Evolutionary conservation across 2,329 filamentous ascomycete species (phyloP).

Genomic region (Zarea fungicola): DNA sequence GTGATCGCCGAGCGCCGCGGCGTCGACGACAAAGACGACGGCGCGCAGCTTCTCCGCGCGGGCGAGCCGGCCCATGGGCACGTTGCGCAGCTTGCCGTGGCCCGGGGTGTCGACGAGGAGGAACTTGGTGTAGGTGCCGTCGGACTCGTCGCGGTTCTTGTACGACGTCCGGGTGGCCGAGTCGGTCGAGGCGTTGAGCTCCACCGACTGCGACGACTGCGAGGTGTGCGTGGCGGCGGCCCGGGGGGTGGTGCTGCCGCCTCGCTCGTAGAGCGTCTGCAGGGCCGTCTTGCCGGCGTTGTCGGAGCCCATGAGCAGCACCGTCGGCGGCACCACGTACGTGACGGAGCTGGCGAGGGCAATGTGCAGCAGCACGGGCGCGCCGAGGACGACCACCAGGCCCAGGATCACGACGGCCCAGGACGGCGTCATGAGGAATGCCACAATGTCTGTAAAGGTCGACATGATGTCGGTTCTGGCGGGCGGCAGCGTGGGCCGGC

Average conservation of each 20-base stretch:
- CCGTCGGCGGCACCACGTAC: constrained; percentile 64
- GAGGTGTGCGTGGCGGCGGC: constrained; percentile 50
- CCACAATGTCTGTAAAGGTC: constrained; percentile 36
- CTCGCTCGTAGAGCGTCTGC: constrained; percentile 65
- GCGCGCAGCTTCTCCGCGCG: constrained; percentile 54
- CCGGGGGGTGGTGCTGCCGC: constrained; percentile 30
- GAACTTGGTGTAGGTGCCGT: constrained; percentile 61
- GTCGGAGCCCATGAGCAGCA: constrained; percentile 76
- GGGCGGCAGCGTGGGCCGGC: neutral
- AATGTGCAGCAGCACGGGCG: constrained; percentile 73
- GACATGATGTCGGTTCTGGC: constrained; percentile 29
- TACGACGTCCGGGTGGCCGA: constrained; percentile 39
- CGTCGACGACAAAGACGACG: constrained; percentile 85
- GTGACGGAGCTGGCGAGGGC: constrained; percentile 62
- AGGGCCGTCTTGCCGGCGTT: constrained; percentile 85
- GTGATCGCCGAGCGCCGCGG: constrained; percentile 58
- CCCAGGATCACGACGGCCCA: constrained; percentile 61
- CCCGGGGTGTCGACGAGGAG: constrained; percentile 85
- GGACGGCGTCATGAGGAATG: constrained; percentile 56
- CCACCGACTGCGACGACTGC: constrained; percentile 44
- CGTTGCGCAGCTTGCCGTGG: constrained; percentile 84
- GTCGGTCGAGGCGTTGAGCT: constrained; percentile 49
- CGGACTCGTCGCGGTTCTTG: constrained; percentile 51
- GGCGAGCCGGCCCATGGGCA: constrained; percentile 51
- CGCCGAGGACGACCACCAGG: constrained; percentile 61